Base-by-base conservation (phyloP, 148 eudicot species). In the Pouteria glomerata region DNA sequence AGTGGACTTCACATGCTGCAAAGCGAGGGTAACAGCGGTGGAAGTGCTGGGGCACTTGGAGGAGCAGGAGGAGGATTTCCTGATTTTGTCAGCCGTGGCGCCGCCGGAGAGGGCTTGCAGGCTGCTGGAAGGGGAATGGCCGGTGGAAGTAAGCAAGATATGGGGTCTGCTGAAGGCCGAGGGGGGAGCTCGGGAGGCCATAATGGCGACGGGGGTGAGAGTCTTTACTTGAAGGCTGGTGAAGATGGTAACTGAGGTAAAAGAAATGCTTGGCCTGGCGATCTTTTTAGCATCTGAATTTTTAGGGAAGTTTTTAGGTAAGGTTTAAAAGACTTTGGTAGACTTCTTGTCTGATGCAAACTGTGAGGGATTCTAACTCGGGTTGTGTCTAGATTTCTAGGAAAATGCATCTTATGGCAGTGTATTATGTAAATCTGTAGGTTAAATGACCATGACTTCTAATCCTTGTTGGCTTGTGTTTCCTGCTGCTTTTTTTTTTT, bases 1-100 rank as follows among this genome's bases (percentile, higher is more conserved):
- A 79, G 85, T 16, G 92, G 98, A 26, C 76, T 86, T 51, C 85
- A 72, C 83, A 87, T 93, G 89, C 86, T 88, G 64, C 98, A 90
- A 57, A 77, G 85, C 0, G 96, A 90, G 63, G 80, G 85, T 31
- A 86, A 84, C 42, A 83, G 80, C 41, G 72, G 60, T 35, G 72
- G 69, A 10, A 78, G 85, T n/a, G 41, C 55, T 0, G 71, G 70
- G 37, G 53, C 55, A 24, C 71, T 70, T 57, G 89, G 89, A 42
- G 77, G 65, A 11, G 80, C 67, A 50, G 85, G 65, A 11, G 80
- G 68, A 50, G 85, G 84, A 8, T 85, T 81, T 66, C 82, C 87
- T 16, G 91, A 90, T 58, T 90, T 78, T 50, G 90, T n/a, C n/a
- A n/a, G 86, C 18, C 84, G 86, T 29, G 73, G 70, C 52, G 26